phyloP scores from a whole-genome alignment of 192 early-diverging fungal species.

The Backusella tuberculispora region DNA sequence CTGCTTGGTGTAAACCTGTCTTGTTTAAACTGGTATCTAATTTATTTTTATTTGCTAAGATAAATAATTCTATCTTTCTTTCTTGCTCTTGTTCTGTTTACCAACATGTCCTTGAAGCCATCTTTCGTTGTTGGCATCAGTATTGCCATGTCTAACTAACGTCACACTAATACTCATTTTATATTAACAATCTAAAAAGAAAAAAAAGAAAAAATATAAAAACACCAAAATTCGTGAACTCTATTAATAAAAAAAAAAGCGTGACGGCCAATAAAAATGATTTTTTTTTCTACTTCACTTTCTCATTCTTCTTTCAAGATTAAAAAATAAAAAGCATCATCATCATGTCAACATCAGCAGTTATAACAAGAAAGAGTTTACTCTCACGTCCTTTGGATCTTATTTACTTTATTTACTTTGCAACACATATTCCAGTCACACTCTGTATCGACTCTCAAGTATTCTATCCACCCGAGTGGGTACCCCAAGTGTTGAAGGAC shows the following conservation, averaged over 20 bases:
- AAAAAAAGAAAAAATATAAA: background rate
- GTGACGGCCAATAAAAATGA: background rate
- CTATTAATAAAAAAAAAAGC: background rate
- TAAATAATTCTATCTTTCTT: background rate
- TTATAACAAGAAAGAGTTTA: conserved; percentile 10
- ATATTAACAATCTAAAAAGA: background rate
- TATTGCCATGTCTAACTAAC: conserved; percentile 41
- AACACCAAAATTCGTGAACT: no score
- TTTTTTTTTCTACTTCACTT: background rate
- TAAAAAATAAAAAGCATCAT: background rate
- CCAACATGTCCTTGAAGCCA: conserved; percentile 38
- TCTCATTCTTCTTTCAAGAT: background rate
- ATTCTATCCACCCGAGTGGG: conserved; percentile 47
- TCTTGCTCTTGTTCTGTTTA: background rate
- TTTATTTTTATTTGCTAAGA: background rate
- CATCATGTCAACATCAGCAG: background rate
- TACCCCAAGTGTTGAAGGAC: conserved; percentile 40
- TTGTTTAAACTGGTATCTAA: conserved; percentile 34
- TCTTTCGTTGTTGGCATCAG: conserved; percentile 37
- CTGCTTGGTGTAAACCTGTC: conserved; percentile 25
- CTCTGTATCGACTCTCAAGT: conserved; percentile 60
- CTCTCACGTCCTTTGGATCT: conserved; percentile 56
- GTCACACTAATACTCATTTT: conserved; percentile 27
- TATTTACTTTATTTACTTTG: conserved; percentile 69
- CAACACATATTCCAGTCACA: conserved; percentile 72